Percentiles rank a stretch among this genome's conserved stretches.
Conservation (phyloP, 108 stramenopile genomes). For the Conticribra weissflogii region DNA sequence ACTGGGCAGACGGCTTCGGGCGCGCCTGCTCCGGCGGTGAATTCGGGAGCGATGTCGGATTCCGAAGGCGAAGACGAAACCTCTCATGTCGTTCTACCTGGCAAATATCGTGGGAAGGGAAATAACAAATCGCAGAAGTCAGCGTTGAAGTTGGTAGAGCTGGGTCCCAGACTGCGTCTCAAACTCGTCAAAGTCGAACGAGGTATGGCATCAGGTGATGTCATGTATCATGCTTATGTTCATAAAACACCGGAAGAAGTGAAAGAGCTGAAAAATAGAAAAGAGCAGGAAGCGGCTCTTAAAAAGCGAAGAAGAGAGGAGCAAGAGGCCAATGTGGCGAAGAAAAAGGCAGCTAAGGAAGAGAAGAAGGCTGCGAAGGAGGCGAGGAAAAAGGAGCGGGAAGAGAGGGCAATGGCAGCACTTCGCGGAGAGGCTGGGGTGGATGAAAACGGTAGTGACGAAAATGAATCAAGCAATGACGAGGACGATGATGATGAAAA, state of each 20-base stretch:
- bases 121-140: constrained; percentile 84
- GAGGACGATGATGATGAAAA: constrained; percentile 49
- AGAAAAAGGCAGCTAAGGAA: constrained; percentile 71
- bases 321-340: constrained; percentile 85
- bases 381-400: constrained; percentile 70
- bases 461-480: constrained; percentile 38
- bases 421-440: constrained; percentile 54
- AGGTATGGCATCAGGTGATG: constrained; percentile 92
- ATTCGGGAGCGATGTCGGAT: constrained; percentile 65
- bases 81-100: constrained; percentile 79
- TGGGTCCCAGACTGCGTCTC: constrained; percentile 93
- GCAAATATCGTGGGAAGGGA: constrained; percentile 81
- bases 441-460: constrained; percentile 12
- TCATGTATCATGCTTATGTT: constrained; percentile 96
- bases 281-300: constrained; percentile 60
- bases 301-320: constrained; percentile 81
- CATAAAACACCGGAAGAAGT: constrained; percentile 77
- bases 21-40: constrained; percentile 47
- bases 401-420: constrained; percentile 75
- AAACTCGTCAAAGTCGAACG: constrained; percentile 95
- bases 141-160: constrained; percentile 94
- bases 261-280: constrained; percentile 65
- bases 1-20: constrained; percentile 61
- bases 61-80: constrained; percentile 90
- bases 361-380: constrained; percentile 80